Evolutionary conservation across 2,329 filamentous ascomycete species (phyloP), one percentile per base, ranked within the genome.

Genomic region (Aureobasidium sp.): DNA sequence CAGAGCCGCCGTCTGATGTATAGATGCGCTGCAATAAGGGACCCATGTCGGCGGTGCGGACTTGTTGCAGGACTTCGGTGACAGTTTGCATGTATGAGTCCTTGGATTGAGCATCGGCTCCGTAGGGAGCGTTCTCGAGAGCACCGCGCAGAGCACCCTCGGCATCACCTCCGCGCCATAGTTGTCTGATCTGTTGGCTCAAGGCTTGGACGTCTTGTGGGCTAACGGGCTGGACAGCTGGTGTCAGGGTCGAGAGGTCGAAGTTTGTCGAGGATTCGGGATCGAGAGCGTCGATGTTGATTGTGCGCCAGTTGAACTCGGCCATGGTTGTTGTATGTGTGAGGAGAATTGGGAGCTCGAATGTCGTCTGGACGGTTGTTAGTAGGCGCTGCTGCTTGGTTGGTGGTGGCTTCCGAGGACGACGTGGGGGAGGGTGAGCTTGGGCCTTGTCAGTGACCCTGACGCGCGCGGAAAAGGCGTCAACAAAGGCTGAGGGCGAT

Each of bases 41-140:
- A 66, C 87, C 91, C 90, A 97, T 97, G 69, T 99, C 94, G 69
- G 89, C 89, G 72, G 94, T 92, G 74, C 96, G 92, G 78, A 97
- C 97, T 24, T 91, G 94, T 76, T 96, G 92, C 67, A 99, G 81
- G 63, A 97, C 92, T 78, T 99, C 94, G 65, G 91, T 86, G 44
- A 99, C 89, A 24, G 90, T 93, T 68, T 90, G 86, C 66, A 96
- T 80, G 75, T 97, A 92, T 34, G 91, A 81, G 67, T 96, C 91
- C 87, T 96, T 75, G 64, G 26, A 46, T 32, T 20, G 74, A 63
- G 79, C 78, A 67, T 82, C 80, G 27, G 77, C 80, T 47, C 81
- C 81, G 75, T 78, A 97, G 37, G 95, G 92, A 39, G 90, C 89
- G 69, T 84, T 90, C 79, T 97, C 92, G 66, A 97, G 79, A 62